Conservation (phyloP, 441 rosid genomes). For the Brassica hybrid region DNA sequence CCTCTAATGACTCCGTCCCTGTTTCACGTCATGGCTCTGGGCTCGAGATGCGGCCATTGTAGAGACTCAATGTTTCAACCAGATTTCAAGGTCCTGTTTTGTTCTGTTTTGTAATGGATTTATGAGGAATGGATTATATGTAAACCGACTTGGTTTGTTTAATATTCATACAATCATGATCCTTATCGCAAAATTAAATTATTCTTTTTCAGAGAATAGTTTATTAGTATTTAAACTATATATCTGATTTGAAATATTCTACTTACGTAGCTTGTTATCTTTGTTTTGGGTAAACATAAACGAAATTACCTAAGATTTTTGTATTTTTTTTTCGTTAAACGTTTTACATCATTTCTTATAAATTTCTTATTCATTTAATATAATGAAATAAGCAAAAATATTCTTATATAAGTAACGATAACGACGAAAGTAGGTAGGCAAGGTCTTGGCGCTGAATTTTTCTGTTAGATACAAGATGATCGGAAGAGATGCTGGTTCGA, state of each 20-base stretch:
- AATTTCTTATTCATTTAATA: too few relatives aligned
- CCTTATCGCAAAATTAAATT: background rate
- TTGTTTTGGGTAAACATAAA: background rate
- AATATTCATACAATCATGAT: slow-evolving; percentile 1
- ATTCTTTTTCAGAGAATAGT: background rate
- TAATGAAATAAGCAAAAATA: too few relatives aligned
- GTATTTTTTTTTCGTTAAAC: too few relatives aligned
- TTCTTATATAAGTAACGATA: too few relatives aligned
- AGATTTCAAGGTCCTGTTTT: slow-evolving; percentile 23
- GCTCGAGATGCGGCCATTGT: slow-evolving; percentile 84
- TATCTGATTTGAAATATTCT: background rate
- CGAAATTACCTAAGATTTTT: too few relatives aligned
- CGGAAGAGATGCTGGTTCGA: background rate
- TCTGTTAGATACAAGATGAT: too few relatives aligned
- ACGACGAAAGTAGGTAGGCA: too few relatives aligned
- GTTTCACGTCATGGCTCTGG: slow-evolving; percentile 59
- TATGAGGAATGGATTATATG: slow-evolving; percentile 10
- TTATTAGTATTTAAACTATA: too few relatives aligned
- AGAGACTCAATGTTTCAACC: slow-evolving; percentile 26
- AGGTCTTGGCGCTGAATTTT: too few relatives aligned
- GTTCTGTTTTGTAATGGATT: slow-evolving; percentile 8
- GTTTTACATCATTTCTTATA: too few relatives aligned
- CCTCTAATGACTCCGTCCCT: slow-evolving; percentile 49
- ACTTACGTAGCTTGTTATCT: background rate
- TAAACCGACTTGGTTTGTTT: slow-evolving; percentile 21